Conservation (phyloP, 306 rosid species). For the Cucumis melo region DNA sequence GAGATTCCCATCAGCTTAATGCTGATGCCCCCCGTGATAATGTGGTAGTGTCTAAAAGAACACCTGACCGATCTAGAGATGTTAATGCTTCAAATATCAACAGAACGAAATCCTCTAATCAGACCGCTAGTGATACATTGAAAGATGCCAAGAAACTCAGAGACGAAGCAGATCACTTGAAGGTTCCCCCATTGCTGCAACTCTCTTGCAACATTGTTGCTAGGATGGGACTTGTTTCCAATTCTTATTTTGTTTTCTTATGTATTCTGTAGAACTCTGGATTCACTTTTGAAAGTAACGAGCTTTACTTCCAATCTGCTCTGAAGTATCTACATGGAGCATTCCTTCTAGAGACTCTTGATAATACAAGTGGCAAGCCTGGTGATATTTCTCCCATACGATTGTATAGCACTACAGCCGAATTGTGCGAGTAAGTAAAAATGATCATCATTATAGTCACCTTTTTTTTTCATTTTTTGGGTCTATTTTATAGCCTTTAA, state of each 20-base stretch:
- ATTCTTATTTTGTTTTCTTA: background rate
- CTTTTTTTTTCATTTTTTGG: background rate
- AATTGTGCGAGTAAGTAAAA: slow-evolving; percentile 45
- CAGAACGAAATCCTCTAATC: slow-evolving; percentile 26
- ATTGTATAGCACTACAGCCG: slow-evolving; percentile 48
- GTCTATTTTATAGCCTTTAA: background rate
- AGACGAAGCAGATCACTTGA: slow-evolving; percentile 44
- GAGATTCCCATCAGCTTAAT: slow-evolving; percentile 19
- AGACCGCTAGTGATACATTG: slow-evolving; percentile 30
- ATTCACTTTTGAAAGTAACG: slow-evolving; percentile 63
- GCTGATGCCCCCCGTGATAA: slow-evolving; percentile 19
- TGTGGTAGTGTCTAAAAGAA: slow-evolving; percentile 18
- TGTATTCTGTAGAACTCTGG: slow-evolving; percentile 36
- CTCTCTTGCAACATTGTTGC: slow-evolving; percentile 11
- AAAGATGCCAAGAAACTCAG: slow-evolving; percentile 50
- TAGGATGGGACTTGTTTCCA: slow-evolving; percentile 9
- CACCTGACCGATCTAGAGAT: background rate
- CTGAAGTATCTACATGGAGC: slow-evolving; percentile 81
- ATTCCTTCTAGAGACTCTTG: slow-evolving; percentile 37
- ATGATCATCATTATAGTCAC: background rate
- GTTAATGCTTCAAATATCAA: slow-evolving; percentile 25
- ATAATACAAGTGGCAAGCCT: slow-evolving; percentile 37
- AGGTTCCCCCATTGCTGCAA: slow-evolving; percentile 37
- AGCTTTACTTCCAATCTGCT: slow-evolving; percentile 79
- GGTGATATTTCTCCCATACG: slow-evolving; percentile 52